These are phyloP conservation scores for Triadica sebifera DNA, from an alignment of 345 rosid genomes.

Conservation along the genomic window DNA sequence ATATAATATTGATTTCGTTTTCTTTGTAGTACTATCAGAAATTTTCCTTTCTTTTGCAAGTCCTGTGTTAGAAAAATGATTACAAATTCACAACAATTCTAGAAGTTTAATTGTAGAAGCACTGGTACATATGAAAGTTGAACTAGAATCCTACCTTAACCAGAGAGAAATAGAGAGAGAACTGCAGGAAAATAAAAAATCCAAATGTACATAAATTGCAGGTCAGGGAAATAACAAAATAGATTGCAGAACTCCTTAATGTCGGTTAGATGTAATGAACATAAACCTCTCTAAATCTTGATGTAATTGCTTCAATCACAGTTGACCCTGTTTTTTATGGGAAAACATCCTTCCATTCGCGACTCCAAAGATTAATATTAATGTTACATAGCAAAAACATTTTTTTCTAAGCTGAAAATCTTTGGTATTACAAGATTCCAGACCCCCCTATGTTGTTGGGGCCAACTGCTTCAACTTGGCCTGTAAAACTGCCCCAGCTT, in stretches of 20 bases:
- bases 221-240: not conserved
- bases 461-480: constrained; percentile 61
- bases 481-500: constrained; percentile 71
- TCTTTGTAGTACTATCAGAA: too few species aligned
- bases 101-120: too few species aligned
- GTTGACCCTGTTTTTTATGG: not conserved
- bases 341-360: not conserved
- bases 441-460: constrained; percentile 16
- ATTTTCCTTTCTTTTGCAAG: too few species aligned
- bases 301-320: not conserved
- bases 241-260: not conserved
- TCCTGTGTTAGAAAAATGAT: too few species aligned
- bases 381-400: not conserved
- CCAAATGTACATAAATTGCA: too few species aligned
- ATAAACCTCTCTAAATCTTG: not conserved
- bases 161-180: too few species aligned
- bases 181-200: too few species aligned
- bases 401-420: not conserved
- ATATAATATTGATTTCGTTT: too few species aligned
- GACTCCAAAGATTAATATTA: not conserved
- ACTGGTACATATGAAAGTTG: too few species aligned
- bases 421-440: not conserved
- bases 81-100: too few species aligned
- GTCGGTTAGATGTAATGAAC: not conserved
- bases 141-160: too few species aligned